Evolutionary conservation across 352 stramenopile species (phyloP).

Genomic region (Phytophthora sojae): DNA sequence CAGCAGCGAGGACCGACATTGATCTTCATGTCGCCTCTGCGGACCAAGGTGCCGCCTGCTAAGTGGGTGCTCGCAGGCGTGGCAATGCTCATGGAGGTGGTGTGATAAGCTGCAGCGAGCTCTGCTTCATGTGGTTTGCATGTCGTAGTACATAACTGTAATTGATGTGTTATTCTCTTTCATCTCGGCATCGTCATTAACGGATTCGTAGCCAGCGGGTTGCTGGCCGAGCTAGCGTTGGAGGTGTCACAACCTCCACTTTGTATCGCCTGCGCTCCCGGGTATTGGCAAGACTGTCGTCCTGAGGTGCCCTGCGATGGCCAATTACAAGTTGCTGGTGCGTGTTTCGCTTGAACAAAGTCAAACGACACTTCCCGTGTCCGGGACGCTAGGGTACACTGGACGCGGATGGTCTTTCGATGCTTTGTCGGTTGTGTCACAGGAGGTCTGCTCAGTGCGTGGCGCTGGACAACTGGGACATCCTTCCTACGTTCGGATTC

Average conservation of each 20-base stretch:
- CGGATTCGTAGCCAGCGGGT: constrained; percentile 55
- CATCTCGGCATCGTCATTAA: constrained; percentile 49
- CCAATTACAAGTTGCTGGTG: background rate
- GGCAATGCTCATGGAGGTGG: constrained; percentile 91
- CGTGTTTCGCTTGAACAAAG: constrained; percentile 6
- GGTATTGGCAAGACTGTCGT: constrained; percentile 14
- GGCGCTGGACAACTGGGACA: background rate
- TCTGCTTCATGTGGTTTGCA: background rate
- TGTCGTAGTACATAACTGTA: background rate
- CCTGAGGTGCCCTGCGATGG: background rate
- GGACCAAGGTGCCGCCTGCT: constrained; percentile 85
- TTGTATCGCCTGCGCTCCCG: constrained; percentile 24
- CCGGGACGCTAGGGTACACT: constrained; percentile 7
- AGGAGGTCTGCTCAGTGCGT: constrained; percentile 3
- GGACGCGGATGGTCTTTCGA: constrained; percentile 5
- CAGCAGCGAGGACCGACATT: constrained; percentile 91
- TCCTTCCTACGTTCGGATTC: background rate
- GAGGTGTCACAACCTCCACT: constrained; percentile 42
- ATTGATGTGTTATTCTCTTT: background rate
- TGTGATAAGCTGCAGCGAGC: constrained; percentile 30
- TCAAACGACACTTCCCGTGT: constrained; percentile 5
- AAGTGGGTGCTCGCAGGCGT: constrained; percentile 94
- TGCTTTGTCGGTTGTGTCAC: background rate
- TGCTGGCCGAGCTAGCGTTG: constrained; percentile 60
- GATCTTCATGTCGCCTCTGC: constrained; percentile 88